Percentiles rank a stretch among this genome's conserved stretches.
These are phyloP conservation scores for Alternaria dauci DNA, from an alignment of 2,329 filamentous ascomycete genomes.

Conservation along the genomic window DNA sequence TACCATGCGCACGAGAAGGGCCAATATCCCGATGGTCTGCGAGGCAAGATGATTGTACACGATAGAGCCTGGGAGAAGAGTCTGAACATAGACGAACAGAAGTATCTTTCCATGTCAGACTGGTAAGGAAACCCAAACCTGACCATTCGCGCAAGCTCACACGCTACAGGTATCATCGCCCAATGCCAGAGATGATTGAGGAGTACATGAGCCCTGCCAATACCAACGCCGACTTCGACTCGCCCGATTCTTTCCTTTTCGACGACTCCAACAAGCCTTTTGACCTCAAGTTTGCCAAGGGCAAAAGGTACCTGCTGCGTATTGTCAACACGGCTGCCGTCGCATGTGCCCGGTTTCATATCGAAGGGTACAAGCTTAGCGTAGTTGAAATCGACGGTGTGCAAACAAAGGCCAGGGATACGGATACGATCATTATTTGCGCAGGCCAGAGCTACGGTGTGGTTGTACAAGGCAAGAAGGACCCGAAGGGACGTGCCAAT, in stretches of 20 bases:
- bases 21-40: slow-evolving; percentile 53
- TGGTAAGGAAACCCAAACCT: not conserved
- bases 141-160: slow-evolving; percentile 30
- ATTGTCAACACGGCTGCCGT: slow-evolving; percentile 65
- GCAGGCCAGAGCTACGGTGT: slow-evolving; percentile 39
- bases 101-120: slow-evolving; percentile 14
- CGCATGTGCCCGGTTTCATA: slow-evolving; percentile 54
- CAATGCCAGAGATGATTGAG: slow-evolving; percentile 43
- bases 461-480: slow-evolving; percentile 25
- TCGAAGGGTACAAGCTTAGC: slow-evolving; percentile 47
- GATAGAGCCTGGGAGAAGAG: slow-evolving; percentile 52
- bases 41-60: slow-evolving; percentile 51
- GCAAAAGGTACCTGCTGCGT: slow-evolving; percentile 68
- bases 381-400: slow-evolving; percentile 48
- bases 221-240: slow-evolving; percentile 32
- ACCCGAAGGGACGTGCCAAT: slow-evolving; percentile 62
- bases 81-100: slow-evolving; percentile 37
- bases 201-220: slow-evolving; percentile 56
- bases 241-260: slow-evolving; percentile 15
- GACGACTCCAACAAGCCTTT: slow-evolving; percentile 21
- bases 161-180: slow-evolving; percentile 9
- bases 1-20: slow-evolving; percentile 70
- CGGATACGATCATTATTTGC: slow-evolving; percentile 49
- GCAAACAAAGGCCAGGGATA: slow-evolving; percentile 49
- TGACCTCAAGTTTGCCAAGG: slow-evolving; percentile 53